These are phyloP conservation scores for Suaeda aralocaspica DNA, from an alignment of 148 eudicot species.

Conservation along the genomic window DNA sequence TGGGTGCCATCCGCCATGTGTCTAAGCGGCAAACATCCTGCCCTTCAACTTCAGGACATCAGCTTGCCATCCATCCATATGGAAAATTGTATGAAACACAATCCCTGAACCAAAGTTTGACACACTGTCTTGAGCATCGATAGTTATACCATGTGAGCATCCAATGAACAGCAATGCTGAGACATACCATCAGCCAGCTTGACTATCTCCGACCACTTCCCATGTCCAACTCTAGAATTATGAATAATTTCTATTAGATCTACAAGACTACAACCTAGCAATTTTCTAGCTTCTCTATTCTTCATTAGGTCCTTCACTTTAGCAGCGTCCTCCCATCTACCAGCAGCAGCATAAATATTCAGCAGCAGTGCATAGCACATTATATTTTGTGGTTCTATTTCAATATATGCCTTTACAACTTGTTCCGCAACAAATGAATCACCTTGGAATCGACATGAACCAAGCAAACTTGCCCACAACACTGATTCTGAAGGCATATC, in stretches of 20 bases:
- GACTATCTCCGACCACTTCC: constrained; percentile 21
- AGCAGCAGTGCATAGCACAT: constrained; percentile 52
- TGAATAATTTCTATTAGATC: constrained; percentile 60
- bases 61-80: background rate
- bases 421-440: constrained; percentile 45
- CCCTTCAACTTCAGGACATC: background rate
- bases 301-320: constrained; percentile 47
- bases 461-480: constrained; percentile 51
- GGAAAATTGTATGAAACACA: background rate
- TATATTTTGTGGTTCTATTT: constrained; percentile 51
- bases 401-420: constrained; percentile 51
- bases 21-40: background rate
- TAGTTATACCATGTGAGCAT: background rate
- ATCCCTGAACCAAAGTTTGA: constrained; percentile 9
- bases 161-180: constrained; percentile 11
- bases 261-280: constrained; percentile 41
- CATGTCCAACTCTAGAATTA: constrained; percentile 32
- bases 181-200: constrained; percentile 27
- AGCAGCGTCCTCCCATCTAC: constrained; percentile 65
- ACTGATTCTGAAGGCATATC: constrained; percentile 39
- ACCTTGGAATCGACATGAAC: constrained; percentile 52
- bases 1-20: no score
- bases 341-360: constrained; percentile 57
- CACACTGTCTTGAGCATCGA: background rate
- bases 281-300: constrained; percentile 15